Evolutionary conservation across 352 stramenopile species (phyloP).

Genomic region (Phytophthora pluvialis): DNA sequence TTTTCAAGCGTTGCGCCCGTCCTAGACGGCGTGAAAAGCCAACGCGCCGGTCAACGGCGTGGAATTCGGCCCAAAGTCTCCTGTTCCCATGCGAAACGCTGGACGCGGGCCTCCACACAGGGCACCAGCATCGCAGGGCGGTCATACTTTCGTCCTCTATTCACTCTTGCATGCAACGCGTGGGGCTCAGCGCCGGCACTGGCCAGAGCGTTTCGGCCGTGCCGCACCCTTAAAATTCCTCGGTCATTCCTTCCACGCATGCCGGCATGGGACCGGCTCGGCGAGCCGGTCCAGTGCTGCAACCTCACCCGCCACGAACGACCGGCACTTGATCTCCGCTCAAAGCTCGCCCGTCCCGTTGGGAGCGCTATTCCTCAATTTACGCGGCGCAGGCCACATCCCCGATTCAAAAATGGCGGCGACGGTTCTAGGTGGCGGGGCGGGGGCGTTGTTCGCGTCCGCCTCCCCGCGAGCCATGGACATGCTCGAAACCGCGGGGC

Average conservation of each 20-base stretch:
- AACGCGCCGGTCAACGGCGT: neutral
- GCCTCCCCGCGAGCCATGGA: constrained; percentile 29
- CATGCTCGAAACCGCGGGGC: constrained; percentile 36
- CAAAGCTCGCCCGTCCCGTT: neutral
- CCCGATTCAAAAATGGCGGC: constrained; percentile 21
- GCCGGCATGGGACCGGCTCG: too few species aligned
- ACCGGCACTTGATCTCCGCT: constrained; percentile 8
- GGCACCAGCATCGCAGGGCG: neutral
- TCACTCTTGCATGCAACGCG: neutral
- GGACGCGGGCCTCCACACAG: neutral
- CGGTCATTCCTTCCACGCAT: constrained; percentile 31
- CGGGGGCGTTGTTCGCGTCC: constrained; percentile 10
- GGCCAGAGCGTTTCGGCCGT: constrained; percentile 27
- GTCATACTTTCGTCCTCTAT: constrained; percentile 15
- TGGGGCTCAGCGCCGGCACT: constrained; percentile 15
- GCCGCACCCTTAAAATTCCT: constrained; percentile 34
- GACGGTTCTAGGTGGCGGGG: constrained; percentile 4
- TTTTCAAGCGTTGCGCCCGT: neutral
- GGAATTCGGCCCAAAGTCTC: neutral
- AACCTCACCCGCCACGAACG: constrained; percentile 4
- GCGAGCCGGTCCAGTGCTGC: constrained; percentile 1
- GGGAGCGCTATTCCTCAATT: constrained; percentile 30
- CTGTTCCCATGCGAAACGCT: constrained; percentile 12
- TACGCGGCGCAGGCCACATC: constrained; percentile 6
- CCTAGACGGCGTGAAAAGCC: neutral